Percentiles rank a stretch among this genome's conserved stretches.
These are phyloP conservation scores for Backusella tuberculispora DNA, from an alignment of 192 early-diverging fungal species.

Conservation along the genomic window DNA sequence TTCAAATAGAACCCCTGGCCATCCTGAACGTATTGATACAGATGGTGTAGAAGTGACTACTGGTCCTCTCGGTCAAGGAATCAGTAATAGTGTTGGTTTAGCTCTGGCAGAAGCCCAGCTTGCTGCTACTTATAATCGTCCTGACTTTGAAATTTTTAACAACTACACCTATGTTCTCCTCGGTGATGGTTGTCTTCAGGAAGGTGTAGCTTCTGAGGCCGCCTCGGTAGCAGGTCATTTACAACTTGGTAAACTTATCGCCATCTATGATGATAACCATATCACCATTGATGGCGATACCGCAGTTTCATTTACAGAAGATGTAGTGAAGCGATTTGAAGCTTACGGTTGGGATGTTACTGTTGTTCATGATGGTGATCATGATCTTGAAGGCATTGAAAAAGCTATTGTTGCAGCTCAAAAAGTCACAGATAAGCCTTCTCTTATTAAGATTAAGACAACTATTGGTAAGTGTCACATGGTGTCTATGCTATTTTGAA, in stretches of 20 bases:
- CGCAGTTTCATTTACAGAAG: conserved; percentile 88
- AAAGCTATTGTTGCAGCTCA: conserved; percentile 82
- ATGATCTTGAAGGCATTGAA: conserved; percentile 70
- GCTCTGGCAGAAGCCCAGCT: conserved; percentile 88
- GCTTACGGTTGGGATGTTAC: conserved; percentile 94
- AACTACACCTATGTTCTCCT: conserved; percentile 84
- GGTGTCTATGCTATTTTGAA: neutral
- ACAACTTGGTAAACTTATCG: conserved; percentile 93
- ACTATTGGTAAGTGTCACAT: conserved; percentile 73
- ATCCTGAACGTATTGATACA: conserved; percentile 88
- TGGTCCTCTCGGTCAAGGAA: conserved; percentile 93
- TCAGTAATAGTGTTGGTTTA: conserved; percentile 90
- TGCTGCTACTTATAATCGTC: conserved; percentile 90
- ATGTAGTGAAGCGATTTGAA: conserved; percentile 85
- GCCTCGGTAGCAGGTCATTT: conserved; percentile 62
- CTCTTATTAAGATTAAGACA: conserved; percentile 87
- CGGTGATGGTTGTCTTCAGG: conserved; percentile 98
- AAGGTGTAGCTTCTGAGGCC: conserved; percentile 95
- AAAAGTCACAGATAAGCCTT: conserved; percentile 85
- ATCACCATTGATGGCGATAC: conserved; percentile 93
- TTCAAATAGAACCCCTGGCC: conserved; percentile 84
- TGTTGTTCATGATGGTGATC: conserved; percentile 78
- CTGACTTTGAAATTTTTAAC: conserved; percentile 82
- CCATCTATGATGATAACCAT: conserved; percentile 95
- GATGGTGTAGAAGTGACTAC: conserved; percentile 96